Conservation (phyloP, 2,329 filamentous ascomycete genomes). For the Ophiosphaerella narmari region DNA sequence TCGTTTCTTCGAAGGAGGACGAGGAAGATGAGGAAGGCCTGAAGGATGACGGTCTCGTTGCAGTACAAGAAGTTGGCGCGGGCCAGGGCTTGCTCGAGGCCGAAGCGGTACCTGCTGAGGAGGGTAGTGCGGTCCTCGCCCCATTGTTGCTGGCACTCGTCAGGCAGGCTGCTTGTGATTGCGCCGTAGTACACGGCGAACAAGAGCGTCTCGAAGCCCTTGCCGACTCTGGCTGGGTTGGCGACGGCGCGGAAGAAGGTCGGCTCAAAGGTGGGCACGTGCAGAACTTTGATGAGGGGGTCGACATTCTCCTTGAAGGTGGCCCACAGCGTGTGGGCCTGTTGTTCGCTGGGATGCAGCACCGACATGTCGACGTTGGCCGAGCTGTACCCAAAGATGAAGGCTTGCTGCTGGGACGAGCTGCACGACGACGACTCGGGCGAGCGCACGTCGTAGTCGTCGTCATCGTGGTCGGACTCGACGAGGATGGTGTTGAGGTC, state of each 20-base stretch:
- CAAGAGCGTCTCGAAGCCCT: slow-evolving; percentile 62
- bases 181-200: slow-evolving; percentile 67
- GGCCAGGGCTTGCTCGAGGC: slow-evolving; percentile 66
- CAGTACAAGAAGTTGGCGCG: slow-evolving; percentile 66
- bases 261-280: slow-evolving; percentile 68
- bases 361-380: slow-evolving; percentile 68
- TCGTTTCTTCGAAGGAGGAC: slow-evolving; percentile 59
- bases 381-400: slow-evolving; percentile 74
- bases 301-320: slow-evolving; percentile 76
- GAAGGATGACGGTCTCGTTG: slow-evolving; percentile 65
- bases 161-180: slow-evolving; percentile 55
- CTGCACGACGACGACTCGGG: slow-evolving; percentile 37
- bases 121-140: slow-evolving; percentile 57
- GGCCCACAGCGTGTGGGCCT: slow-evolving; percentile 71
- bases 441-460: slow-evolving; percentile 42
- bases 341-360: slow-evolving; percentile 66
- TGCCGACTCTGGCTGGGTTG: slow-evolving; percentile 63
- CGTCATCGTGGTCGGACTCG: slow-evolving; percentile 65
- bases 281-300: slow-evolving; percentile 71
- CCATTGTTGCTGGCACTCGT: slow-evolving; percentile 55
- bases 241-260: slow-evolving; percentile 65
- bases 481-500: slow-evolving; percentile 67
- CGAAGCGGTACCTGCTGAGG: slow-evolving; percentile 64
- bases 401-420: slow-evolving; percentile 67
- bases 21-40: slow-evolving; percentile 66